Evolutionary conservation across 176 grass and related monocot genomes (phyloP), one percentile per base, ranked within the genome.

Genomic region (Zizania latifolia): DNA sequence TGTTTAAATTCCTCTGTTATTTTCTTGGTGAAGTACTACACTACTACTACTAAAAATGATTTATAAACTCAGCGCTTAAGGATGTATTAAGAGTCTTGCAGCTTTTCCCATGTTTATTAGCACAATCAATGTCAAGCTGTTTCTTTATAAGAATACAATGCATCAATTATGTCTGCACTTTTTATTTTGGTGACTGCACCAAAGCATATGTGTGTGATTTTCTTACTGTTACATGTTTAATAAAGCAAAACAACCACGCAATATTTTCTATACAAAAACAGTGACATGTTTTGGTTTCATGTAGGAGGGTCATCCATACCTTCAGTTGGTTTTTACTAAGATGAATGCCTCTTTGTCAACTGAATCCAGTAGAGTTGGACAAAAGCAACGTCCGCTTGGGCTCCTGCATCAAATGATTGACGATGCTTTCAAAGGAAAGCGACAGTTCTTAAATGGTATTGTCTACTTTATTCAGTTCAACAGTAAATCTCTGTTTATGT

Each of bases 341-440:
- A 82, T 85, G 61, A 72, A 74, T 58, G 71, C 73, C 71, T 92
- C 78, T 81, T 74, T 61, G 10, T 79, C 79, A 86, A 92, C 82
- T 77, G 94, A 98, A 72, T 71, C 86, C 85, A 85, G 40, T 68
- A 93, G 85, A 92, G 78, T 79, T 81, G 94, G 86, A 65, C 94
- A 98, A 98, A 94, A 89, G 78, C 94, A 98, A 79, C 84, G 94
- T 38, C 81, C 94, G 62, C 88, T 97, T 87, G 88, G 89, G 39
- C 90, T 98, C 77, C 75, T 98, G 71, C 90, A 94, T 61, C 90
- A 98, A 77, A 94, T 90, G 86, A 98, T 98, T 75, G 91, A 98
- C 87, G 94, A 98, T 61, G 91, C 94, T 67, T 90, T 91, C 83
- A 87, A 93, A 87, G 94, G 91, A 85, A 98, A 98, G 65, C 80